These are phyloP conservation scores for Syncephalastrum contaminatum DNA, from an alignment of 371 early-diverging fungal genomes.

Conservation along the genomic window DNA sequence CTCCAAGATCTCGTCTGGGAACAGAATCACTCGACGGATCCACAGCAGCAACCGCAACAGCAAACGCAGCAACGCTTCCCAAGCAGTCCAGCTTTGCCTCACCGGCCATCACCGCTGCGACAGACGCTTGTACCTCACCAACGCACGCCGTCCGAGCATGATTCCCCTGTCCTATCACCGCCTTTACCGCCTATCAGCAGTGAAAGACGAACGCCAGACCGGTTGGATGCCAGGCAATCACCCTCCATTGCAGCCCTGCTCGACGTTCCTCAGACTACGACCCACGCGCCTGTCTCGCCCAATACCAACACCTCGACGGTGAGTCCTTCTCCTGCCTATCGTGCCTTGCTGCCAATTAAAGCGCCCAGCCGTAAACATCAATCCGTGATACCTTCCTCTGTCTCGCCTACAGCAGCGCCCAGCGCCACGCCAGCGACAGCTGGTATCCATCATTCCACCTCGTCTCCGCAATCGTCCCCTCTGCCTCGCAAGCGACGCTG, in stretches of 20 bases:
- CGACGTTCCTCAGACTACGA: slow-evolving; percentile 7
- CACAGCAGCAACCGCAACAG: background rate
- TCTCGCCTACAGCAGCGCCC: too few species aligned
- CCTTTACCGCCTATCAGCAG: too few species aligned
- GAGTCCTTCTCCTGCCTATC: slow-evolving; percentile 6
- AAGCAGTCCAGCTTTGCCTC: background rate
- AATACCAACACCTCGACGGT: background rate
- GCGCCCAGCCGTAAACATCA: background rate
- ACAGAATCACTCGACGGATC: background rate
- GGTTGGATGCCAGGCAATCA: slow-evolving; percentile 31
- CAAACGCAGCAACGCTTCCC: slow-evolving; percentile 10
- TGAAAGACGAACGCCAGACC: slow-evolving; percentile 19
- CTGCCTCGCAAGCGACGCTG: slow-evolving; percentile 1
- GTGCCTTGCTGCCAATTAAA: slow-evolving; percentile 1
- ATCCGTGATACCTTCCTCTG: too few species aligned
- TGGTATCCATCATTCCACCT: background rate
- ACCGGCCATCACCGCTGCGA: background rate
- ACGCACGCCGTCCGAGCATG: slow-evolving; percentile 5
- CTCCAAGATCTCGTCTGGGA: slow-evolving; percentile 24
- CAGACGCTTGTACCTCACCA: background rate
- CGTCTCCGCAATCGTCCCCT: background rate
- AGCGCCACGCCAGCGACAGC: background rate
- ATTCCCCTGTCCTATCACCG: background rate
- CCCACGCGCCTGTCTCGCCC: background rate
- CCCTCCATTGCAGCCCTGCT: slow-evolving; percentile 43